Conservation (phyloP, 1,284 basidiomycete species). For the Puccinia triticina region DNA sequence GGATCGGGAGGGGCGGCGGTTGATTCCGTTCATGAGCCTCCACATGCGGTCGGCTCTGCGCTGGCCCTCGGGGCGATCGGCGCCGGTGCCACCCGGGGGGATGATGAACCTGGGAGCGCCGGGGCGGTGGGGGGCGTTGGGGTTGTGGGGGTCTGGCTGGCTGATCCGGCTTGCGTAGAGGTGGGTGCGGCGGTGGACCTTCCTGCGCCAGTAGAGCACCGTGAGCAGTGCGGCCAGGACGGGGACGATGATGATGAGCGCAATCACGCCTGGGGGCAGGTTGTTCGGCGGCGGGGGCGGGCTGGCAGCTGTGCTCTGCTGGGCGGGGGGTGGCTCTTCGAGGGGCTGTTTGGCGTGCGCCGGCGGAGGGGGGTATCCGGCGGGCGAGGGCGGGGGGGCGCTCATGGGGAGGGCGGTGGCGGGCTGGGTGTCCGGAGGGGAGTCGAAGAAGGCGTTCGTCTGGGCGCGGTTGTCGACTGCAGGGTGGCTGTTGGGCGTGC, state of each 20-base stretch:
- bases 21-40: conserved; percentile 22
- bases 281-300: neutral
- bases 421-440: no score
- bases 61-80: conserved; percentile 24
- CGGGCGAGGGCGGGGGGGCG: neutral
- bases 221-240: neutral
- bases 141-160: neutral
- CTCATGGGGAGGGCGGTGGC: neutral
- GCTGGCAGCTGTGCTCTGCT: neutral
- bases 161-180: neutral
- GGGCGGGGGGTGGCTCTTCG: no score
- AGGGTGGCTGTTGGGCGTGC: no score
- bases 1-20: conserved; percentile 13
- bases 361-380: neutral
- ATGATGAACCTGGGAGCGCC: neutral
- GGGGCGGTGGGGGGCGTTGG: neutral
- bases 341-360: neutral
- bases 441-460: no score
- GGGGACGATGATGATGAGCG: conserved; percentile 23
- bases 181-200: neutral
- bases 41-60: conserved; percentile 24
- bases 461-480: no score
- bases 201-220: conserved; percentile 4
- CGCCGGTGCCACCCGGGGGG: conserved; percentile 27
- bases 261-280: neutral